phyloP scores from a whole-genome alignment of 306 rosid genomes.

The Erythrophleum fordii region DNA sequence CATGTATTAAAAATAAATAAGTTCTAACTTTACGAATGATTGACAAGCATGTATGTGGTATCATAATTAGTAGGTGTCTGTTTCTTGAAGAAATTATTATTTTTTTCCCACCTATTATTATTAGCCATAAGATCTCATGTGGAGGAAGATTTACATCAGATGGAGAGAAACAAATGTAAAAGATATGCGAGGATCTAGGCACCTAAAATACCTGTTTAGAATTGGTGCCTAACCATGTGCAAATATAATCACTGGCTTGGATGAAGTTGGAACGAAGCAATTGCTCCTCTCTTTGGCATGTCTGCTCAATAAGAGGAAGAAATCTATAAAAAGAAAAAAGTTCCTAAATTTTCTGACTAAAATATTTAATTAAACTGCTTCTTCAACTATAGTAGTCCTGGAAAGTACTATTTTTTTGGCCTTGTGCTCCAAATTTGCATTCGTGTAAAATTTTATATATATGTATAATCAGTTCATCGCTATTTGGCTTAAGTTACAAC shows the following conservation, averaged over 20 bases:
- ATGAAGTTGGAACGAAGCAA: constrained; percentile 39
- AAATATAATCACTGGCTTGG: constrained; percentile 32
- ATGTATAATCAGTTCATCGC: neutral
- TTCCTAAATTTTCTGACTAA: neutral
- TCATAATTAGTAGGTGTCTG: neutral
- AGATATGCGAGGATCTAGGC: constrained; percentile 39
- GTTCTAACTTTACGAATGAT: constrained; percentile 42
- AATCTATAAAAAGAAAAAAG: neutral
- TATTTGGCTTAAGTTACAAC: neutral
- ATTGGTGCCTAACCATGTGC: constrained; percentile 50
- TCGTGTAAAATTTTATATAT: no score
- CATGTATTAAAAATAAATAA: constrained; percentile 29
- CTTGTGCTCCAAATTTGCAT: no score
- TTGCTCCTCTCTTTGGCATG: constrained; percentile 40
- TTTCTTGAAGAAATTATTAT: constrained; percentile 27
- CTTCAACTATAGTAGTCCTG: neutral
- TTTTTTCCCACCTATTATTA: constrained; percentile 1
- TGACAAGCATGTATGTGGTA: constrained; percentile 27
- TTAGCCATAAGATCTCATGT: constrained; percentile 28
- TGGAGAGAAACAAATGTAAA: constrained; percentile 22
- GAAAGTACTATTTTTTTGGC: neutral
- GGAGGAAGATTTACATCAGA: constrained; percentile 39
- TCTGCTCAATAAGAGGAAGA: constrained; percentile 22
- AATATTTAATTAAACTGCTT: neutral
- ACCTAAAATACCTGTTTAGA: constrained; percentile 27